Conservation (phyloP, 768 basidiomycete genomes). For the Mrakia blollopis region DNA sequence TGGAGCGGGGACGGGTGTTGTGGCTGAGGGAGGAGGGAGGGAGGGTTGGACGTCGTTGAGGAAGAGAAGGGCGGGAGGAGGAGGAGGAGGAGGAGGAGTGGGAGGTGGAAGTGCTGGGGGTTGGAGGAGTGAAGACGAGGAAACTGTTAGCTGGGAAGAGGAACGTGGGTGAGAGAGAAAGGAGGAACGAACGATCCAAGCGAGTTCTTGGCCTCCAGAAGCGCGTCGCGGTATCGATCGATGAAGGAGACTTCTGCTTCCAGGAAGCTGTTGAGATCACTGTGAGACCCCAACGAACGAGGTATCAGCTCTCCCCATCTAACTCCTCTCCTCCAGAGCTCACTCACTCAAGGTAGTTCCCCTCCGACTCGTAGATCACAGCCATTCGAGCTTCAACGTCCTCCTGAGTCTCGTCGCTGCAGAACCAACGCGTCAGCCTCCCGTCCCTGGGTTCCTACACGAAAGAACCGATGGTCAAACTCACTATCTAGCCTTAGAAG, state of each 20-base stretch:
- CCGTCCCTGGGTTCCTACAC: neutral
- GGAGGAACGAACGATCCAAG: neutral
- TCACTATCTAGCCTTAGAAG: constrained; percentile 69
- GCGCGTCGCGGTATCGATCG: constrained; percentile 64
- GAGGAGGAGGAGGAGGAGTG: no score
- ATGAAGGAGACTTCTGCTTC: constrained; percentile 71
- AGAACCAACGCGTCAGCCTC: constrained; percentile 12
- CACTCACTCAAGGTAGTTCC: constrained; percentile 54
- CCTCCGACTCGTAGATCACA: constrained; percentile 72
- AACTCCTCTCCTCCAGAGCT: no score
- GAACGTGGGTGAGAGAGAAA: no score
- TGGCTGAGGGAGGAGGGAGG: neutral
- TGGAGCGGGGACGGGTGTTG: neutral
- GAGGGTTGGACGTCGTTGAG: neutral
- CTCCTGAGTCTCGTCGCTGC: constrained; percentile 77
- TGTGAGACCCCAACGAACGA: neutral
- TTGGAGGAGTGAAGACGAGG: neutral
- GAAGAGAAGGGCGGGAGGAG: constrained; percentile 31
- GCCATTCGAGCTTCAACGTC: constrained; percentile 77
- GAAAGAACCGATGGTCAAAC: constrained; percentile 35
- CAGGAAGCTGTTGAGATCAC: constrained; percentile 65
- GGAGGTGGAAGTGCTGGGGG: neutral
- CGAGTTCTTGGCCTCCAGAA: constrained; percentile 60
- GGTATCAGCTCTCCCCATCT: neutral
- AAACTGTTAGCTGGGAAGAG: neutral